These are phyloP conservation scores for Cynara cardunculus DNA, from an alignment of 129 eudicot genomes.

Conservation along the genomic window DNA sequence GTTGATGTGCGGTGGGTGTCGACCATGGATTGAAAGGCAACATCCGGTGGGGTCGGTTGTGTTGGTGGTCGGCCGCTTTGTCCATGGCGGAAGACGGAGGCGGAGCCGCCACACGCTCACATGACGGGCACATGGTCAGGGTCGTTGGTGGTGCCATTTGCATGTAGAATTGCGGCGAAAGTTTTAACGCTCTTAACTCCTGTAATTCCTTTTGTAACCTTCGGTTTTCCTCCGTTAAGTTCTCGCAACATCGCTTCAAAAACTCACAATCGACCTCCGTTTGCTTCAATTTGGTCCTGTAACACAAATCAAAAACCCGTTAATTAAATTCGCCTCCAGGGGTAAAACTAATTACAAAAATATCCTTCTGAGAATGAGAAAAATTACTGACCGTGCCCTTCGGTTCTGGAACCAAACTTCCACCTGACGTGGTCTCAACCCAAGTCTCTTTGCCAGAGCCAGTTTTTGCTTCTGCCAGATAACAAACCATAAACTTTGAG, in stretches of 20 bases:
- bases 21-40: conserved; percentile 66
- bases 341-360: conserved; percentile 12
- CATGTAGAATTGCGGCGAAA: conserved; percentile 96
- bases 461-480: conserved; percentile 72
- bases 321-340: neutral
- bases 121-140: conserved; percentile 95
- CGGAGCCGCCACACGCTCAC: conserved; percentile 84
- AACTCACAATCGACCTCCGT: conserved; percentile 95
- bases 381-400: conserved; percentile 80
- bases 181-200: conserved; percentile 73
- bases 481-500: neutral
- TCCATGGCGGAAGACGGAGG: conserved; percentile 28
- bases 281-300: conserved; percentile 94
- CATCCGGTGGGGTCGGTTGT: conserved; percentile 32
- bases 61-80: conserved; percentile 19
- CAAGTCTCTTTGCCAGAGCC: conserved; percentile 72
- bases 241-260: conserved; percentile 84
- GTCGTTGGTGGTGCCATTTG: conserved; percentile 96
- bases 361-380: neutral
- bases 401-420: conserved; percentile 98
- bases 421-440: conserved; percentile 93
- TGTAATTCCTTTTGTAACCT: conserved; percentile 88
- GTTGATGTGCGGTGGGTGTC: conserved; percentile 30
- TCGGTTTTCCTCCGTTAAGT: conserved; percentile 83
- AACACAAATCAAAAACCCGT: neutral